phyloP scores from a whole-genome alignment of 257 asterid genomes.

The Capsicum chinense region DNA sequence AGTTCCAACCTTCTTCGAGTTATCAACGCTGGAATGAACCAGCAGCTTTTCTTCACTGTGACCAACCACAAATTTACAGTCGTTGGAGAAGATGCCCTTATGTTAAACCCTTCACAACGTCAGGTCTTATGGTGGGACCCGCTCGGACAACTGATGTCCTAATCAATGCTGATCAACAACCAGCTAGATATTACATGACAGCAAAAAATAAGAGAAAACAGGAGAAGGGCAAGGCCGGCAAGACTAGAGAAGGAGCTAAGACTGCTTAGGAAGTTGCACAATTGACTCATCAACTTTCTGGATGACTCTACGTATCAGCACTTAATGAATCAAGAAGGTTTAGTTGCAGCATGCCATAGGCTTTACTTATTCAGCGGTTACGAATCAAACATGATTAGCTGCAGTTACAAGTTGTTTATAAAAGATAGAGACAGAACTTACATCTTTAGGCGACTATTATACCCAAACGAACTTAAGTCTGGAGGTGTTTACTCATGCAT shows the following conservation, averaged over 20 bases:
- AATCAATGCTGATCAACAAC: slow-evolving; percentile 67
- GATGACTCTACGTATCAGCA: slow-evolving; percentile 44
- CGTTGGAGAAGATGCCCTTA: slow-evolving; percentile 84
- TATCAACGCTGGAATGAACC: slow-evolving; percentile 74
- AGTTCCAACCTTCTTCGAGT: slow-evolving; percentile 63
- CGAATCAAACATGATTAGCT: too few species aligned
- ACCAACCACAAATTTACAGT: slow-evolving; percentile 86
- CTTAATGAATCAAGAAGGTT: too few species aligned
- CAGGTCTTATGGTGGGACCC: slow-evolving; percentile 84
- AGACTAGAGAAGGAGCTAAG: too few species aligned
- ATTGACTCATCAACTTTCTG: slow-evolving; percentile 45
- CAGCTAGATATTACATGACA: slow-evolving; percentile 72
- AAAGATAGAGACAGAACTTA: too few species aligned
- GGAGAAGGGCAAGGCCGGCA: too few species aligned
- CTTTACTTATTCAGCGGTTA: too few species aligned
- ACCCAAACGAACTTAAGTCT: too few species aligned
- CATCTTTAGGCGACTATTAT: too few species aligned
- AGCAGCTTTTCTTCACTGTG: slow-evolving; percentile 79
- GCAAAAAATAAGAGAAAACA: slow-evolving; percentile 35
- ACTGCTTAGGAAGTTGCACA: slow-evolving; percentile 40
- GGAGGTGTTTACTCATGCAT: too few species aligned
- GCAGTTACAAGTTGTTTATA: too few species aligned
- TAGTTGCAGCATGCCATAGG: too few species aligned
- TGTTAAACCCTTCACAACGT: slow-evolving; percentile 79
- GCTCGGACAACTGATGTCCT: slow-evolving; percentile 95